Evolutionary conservation across 306 rosid species (phyloP).

Genomic region (Cucurbita pepo): DNA sequence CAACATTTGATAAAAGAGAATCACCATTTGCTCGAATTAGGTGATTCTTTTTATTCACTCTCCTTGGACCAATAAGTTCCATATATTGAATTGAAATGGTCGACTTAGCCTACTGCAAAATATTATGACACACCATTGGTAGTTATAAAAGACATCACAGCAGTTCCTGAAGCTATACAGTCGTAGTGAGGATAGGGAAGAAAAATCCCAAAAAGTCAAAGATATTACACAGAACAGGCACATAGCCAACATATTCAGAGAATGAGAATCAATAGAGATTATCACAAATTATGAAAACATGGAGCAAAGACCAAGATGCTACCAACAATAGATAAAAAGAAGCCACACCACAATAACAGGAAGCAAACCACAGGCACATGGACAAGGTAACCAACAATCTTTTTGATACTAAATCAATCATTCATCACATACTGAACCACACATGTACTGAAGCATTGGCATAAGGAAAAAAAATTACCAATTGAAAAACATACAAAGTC

Average conservation of each 20-base stretch:
- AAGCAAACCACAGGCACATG: neutral
- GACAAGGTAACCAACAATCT: neutral
- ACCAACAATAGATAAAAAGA: neutral
- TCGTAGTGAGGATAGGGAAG: neutral
- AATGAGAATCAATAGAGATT: neutral
- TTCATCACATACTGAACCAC: neutral
- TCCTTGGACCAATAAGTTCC: constrained; percentile 52
- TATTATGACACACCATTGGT: neutral
- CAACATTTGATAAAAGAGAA: constrained; percentile 28
- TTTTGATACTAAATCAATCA: neutral
- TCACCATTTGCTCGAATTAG: constrained; percentile 47
- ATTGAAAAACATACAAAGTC: neutral
- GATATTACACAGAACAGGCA: neutral
- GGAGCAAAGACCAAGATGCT: neutral
- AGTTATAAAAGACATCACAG: neutral
- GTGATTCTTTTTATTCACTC: constrained; percentile 35
- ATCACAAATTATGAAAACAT: neutral
- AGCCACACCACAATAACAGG: neutral
- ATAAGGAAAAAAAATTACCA: neutral
- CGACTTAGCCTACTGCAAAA: constrained; percentile 24
- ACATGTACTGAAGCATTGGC: neutral
- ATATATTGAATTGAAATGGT: constrained; percentile 20
- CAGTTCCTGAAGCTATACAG: neutral
- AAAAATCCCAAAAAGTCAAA: neutral
- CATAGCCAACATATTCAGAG: neutral